Conservation (phyloP, 345 rosid species). For the Turnera subulata region DNA sequence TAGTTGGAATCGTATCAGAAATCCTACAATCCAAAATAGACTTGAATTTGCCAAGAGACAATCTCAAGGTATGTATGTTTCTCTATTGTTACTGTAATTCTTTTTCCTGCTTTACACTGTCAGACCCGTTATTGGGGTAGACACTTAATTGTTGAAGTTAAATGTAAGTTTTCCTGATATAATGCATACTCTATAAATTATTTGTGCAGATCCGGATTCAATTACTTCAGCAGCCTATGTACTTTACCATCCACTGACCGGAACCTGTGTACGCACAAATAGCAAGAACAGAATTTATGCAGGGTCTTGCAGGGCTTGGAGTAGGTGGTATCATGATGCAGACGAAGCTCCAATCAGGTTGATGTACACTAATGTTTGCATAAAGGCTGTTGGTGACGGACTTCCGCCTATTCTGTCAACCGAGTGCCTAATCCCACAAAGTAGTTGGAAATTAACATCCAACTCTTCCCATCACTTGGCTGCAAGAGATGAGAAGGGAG, state of each 20-base stretch:
- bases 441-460: slow-evolving; percentile 4
- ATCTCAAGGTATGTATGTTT: slow-evolving; percentile 1
- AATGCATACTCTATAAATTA: too few species aligned
- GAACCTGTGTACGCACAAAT: background rate
- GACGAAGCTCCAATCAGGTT: background rate
- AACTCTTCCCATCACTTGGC: slow-evolving; percentile 8
- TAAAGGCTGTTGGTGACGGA: slow-evolving; percentile 4
- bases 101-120: too few species aligned
- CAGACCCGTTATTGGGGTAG: too few species aligned
- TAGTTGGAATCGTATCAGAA: slow-evolving; percentile 5
- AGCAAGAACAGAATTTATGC: background rate
- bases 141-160: too few species aligned
- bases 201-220: background rate
- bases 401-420: background rate
- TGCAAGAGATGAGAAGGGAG: slow-evolving; percentile 2
- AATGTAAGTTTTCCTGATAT: too few species aligned
- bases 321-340: background rate
- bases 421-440: slow-evolving; percentile 5
- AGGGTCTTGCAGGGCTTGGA: background rate
- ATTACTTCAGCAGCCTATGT: background rate
- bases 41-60: background rate
- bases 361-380: background rate
- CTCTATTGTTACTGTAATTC: too few species aligned
- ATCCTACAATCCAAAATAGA: slow-evolving; percentile 4
- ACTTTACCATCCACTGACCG: slow-evolving; percentile 12